Evolutionary conservation across 768 basidiomycete species (phyloP), one percentile per base, ranked within the genome.

Genomic region (Russula ochroleuca): DNA sequence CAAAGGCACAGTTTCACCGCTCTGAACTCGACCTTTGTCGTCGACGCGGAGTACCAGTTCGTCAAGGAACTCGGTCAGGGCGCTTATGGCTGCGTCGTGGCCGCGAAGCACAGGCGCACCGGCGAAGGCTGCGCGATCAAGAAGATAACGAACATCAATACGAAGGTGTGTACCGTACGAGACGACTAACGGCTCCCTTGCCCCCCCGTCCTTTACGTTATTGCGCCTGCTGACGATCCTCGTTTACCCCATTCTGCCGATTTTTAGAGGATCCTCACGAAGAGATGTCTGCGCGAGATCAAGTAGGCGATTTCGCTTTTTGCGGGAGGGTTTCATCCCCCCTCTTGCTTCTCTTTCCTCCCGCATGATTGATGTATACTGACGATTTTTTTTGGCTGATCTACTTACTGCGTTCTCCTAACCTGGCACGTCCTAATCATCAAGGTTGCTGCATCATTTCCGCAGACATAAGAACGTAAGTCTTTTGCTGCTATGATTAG

Each of bases 61-160:
- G 92, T 95, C 76, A 98, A 98, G 78, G 95, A 98, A 72, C 90
- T 98, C 58, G 94, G 94, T 35, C 92, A 95, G 75, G 94, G 95
- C 68, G 94, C 94, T 23, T 96, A 97, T 73, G 93, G 94, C 47
- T 94, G 90, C 72, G 92, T 94, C 67, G 88, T 94, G 61, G 83
- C 89, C 31, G 94, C 95, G 0, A 85, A 85, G 68, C 91, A 94
- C 76, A 86, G 85, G 67, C 76, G 85, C 69, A 86, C 90, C 2
- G 90, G 91, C 25, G 92, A 94, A 72, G 90, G 90, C 11, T 93
- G 92, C 68, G 93, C 93, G 69, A 94, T 96, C 78, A 96, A 96
- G 82, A 95, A 95, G 80, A 94, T 94, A 72, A 91, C 92, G 63
- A 93, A 92, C 72, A 94, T 94, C 74, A 92, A 92, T 73, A 92